Evolutionary conservation across 2,329 filamentous ascomycete species (phyloP), one percentile per base, ranked within the genome.

Genomic region (Aspergillus brasiliensis): DNA sequence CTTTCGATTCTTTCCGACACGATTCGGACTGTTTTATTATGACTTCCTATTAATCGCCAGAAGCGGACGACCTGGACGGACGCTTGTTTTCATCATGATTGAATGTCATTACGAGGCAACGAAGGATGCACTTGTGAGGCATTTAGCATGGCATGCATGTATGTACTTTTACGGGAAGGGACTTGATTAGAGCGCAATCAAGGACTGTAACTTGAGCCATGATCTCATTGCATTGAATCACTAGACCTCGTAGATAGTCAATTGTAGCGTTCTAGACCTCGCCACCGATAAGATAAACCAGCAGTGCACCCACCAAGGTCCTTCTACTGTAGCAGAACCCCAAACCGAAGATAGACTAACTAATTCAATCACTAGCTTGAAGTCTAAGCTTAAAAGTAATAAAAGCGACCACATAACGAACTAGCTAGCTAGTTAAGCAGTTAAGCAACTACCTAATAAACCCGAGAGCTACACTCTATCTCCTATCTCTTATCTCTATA

Each of bases 81-180:
- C 44, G 37, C 52, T 47, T 52, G 47, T 51, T 46, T 37, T 49
- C 47, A 60, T n/a, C 28, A 34, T 56, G 58, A 56, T 28, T 51
- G n/a, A 51, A 62, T 54, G 57, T 55, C 49, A 55, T 53, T 60
- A 62, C 60, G 60, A 62, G 47, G 53, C 53, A 51, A 62, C 53
- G 60, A 57, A 51, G 51, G 47, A 56, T 44, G 57, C 57, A 51
- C 60, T 60, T 49, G 49, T 59, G 52, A 48, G 27, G 54, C 40
- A 46, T 40, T 60, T 27, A 23, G 46, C 51, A 55, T 59, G 52
- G 13, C 51, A 57, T 57, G 57, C 42, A 62, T 59, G 58, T 53
- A 54, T 62, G 60, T 62, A 60, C 51, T 59, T 54, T 51, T 60
- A 60, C 46, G 53, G 53, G 13, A 19, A 47, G 52, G 57, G 37